Evolutionary conservation across 1,284 basidiomycete genomes (phyloP).

Genomic region (Ustilago vetiveriae): DNA sequence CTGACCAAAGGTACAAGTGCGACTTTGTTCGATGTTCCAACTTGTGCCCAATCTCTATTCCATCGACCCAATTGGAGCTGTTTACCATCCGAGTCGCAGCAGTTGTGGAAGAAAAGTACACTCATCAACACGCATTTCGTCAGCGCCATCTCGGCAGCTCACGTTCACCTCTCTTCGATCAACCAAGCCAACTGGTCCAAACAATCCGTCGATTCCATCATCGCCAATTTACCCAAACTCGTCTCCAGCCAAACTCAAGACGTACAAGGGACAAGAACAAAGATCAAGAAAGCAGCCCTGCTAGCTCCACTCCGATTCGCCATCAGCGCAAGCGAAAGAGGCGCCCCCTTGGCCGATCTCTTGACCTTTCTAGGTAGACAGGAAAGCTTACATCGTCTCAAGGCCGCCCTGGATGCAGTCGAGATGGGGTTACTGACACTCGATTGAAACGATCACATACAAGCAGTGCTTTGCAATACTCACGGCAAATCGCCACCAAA

Average conservation of each 20-base stretch:
- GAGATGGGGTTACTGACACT: neutral
- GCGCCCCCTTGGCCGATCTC: constrained; percentile 39
- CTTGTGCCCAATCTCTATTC: constrained; percentile 25
- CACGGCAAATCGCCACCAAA: too few species aligned
- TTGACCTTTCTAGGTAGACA: constrained; percentile 30
- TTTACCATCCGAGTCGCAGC: too few species aligned
- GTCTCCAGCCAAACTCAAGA: neutral
- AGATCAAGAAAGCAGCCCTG: constrained; percentile 40
- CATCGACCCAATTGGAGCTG: neutral
- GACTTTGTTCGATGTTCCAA: constrained; percentile 31
- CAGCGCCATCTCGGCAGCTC: constrained; percentile 7
- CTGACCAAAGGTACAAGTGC: constrained; percentile 25
- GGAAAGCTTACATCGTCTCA: constrained; percentile 8
- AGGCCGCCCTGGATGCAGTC: constrained; percentile 10
- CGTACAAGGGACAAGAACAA: constrained; percentile 7
- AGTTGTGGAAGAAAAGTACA: constrained; percentile 8
- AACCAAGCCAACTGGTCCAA: constrained; percentile 8
- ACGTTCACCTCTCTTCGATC: neutral
- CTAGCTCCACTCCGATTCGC: constrained; percentile 40
- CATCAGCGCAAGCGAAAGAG: constrained; percentile 23
- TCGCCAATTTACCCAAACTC: constrained; percentile 18
- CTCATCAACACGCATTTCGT: constrained; percentile 24
- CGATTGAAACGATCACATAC: neutral
- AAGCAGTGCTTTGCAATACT: too few species aligned
- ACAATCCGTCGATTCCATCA: constrained; percentile 19